Conservation (phyloP, 192 early-diverging fungal species). For the Coemansia sp. region DNA sequence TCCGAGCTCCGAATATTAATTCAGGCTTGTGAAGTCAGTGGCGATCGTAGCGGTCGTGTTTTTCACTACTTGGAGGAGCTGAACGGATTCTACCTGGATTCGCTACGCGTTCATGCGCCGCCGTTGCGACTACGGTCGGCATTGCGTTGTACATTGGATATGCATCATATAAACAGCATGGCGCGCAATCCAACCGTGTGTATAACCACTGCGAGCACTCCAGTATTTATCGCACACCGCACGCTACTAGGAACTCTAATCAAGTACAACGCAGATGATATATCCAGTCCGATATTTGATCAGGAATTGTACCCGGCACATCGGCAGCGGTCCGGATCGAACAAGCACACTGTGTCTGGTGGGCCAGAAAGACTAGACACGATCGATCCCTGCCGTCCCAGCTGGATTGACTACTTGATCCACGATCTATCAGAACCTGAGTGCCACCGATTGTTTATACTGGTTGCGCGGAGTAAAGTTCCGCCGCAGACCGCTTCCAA, state of each 20-base stretch:
- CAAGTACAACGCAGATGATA: slow-evolving; percentile 1
- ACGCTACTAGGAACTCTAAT: background rate
- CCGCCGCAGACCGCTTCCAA: slow-evolving; percentile 1
- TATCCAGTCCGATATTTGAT: slow-evolving; percentile 11
- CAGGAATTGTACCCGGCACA: slow-evolving; percentile 8
- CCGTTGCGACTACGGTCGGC: slow-evolving; percentile 21
- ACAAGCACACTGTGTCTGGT: background rate
- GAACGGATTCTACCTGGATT: slow-evolving; percentile 20
- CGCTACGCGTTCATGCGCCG: background rate
- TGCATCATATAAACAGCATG: background rate
- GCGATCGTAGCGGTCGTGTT: slow-evolving; percentile 26
- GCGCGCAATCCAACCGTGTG: background rate
- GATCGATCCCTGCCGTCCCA: slow-evolving; percentile 24
- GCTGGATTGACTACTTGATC: slow-evolving; percentile 45
- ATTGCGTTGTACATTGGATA: slow-evolving; percentile 11
- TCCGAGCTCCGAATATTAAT: slow-evolving; percentile 25
- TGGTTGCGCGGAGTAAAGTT: slow-evolving; percentile 36
- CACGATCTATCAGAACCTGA: slow-evolving; percentile 24
- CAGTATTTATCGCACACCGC: background rate
- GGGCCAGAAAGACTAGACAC: background rate
- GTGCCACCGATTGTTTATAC: slow-evolving; percentile 17
- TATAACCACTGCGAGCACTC: background rate
- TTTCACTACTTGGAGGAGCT: slow-evolving; percentile 28
- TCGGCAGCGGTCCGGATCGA: background rate
- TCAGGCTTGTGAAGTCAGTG: background rate